Base-by-base conservation (phyloP, 2,329 filamentous ascomycete species). In the Neofusicoccum sp. region DNA sequence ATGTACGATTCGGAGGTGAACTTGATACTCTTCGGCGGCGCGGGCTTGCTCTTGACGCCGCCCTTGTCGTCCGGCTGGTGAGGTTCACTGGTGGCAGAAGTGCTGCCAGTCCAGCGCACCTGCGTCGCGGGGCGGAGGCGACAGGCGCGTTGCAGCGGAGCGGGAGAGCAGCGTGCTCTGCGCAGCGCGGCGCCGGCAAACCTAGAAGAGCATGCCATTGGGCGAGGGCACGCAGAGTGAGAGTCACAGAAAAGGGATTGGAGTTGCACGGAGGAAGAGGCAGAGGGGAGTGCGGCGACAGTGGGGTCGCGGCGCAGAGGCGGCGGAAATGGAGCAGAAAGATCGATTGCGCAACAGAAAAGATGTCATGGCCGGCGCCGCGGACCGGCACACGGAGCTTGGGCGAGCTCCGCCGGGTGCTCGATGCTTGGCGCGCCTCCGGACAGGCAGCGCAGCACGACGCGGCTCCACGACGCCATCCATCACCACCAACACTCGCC, bases 1-100 rank as follows among this genome's bases (percentile, higher is more conserved):
- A 65, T 73, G 62, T 84, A 86, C 72, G 87, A 89, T 67, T 96
- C 90, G 58, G 90, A 86, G 14, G 95, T 99, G 78, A 89, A 90
- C 74, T 89, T 90, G 71, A 88, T 80, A 14, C 76, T 69, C 65
- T 81, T 79, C 53, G 72, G 62, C 62, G 71, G 67, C 31, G 71
- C 71, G 16, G 75, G 63, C n/a, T 60, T 65, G 12, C 69, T 72
- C 51, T 73, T 71, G 8, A 72, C 66, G 16, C 66, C 66, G 31
- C 71, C 75, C 26, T 75, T 69, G 12, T 66, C 67, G 65, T 75
- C 71, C 33, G 70, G 69, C 59, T 76, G 73, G 54, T 73, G 71
- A 59, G 76, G 75, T 64, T 79, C 75, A 61, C 74, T 73, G 47
- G 72, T 75, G 51, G 76, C 75, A 33, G 76, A 74, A 45, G 73